Evolutionary conservation across 1,139 yeast species (phyloP).

Genomic region (Hansenula lynferdii): DNA sequence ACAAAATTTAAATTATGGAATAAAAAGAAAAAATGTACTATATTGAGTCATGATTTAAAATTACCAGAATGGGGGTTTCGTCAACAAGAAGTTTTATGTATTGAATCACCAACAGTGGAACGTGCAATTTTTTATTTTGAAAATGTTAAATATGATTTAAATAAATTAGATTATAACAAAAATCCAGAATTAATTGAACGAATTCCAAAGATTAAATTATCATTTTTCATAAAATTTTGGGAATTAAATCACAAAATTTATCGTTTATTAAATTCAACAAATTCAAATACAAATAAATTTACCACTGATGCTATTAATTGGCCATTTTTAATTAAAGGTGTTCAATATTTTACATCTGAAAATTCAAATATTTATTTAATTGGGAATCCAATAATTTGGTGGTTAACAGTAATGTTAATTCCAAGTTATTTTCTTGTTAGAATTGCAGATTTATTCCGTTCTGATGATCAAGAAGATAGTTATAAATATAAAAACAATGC

Average conservation of each 20-base stretch:
- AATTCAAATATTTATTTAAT: conserved; percentile 44
- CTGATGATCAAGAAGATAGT: conserved; percentile 10
- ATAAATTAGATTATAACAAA: conserved; percentile 24
- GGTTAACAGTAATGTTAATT: conserved; percentile 18
- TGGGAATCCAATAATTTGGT: conserved; percentile 59
- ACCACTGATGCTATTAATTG: conserved; percentile 34
- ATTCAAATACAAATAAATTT: conserved; percentile 6
- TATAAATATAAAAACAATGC: conserved; percentile 25
- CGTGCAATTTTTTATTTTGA: conserved; percentile 67
- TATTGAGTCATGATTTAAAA: conserved; percentile 56
- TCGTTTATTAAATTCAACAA: conserved; percentile 10
- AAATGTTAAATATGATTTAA: conserved; percentile 49
- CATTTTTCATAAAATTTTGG: conserved; percentile 12
- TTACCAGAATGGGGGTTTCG: conserved; percentile 67
- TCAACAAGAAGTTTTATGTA: conserved; percentile 76
- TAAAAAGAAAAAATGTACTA: conserved; percentile 52
- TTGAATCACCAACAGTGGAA: conserved; percentile 54
- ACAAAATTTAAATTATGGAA: conserved; percentile 50
- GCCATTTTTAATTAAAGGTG: conserved; percentile 51
- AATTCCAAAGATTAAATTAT: conserved; percentile 23
- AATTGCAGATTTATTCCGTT: conserved; percentile 8
- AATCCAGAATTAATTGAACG: conserved; percentile 24
- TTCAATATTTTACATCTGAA: conserved; percentile 43
- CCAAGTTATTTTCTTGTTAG: conserved; percentile 14
- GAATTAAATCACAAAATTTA: conserved; percentile 14